These are phyloP conservation scores for Zygotorulaspora danielsina DNA, from an alignment of 805 yeast species.

Conservation along the genomic window DNA sequence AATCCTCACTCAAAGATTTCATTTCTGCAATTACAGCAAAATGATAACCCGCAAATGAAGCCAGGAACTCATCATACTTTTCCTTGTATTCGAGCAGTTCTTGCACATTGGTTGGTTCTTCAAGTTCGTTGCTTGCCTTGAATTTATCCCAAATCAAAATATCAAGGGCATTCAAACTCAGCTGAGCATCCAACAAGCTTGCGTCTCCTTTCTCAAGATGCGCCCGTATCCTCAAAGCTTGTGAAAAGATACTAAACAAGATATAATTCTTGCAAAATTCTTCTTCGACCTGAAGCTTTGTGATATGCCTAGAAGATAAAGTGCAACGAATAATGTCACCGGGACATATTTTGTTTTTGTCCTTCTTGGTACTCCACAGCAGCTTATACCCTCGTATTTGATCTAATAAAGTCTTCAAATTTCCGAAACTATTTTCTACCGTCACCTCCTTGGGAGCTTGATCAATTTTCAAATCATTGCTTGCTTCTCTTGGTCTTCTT, in stretches of 20 bases:
- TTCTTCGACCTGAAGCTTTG: constrained; percentile 14
- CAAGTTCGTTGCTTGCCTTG: constrained; percentile 8
- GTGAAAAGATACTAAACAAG: constrained; percentile 20
- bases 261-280: constrained; percentile 25
- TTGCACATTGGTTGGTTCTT: constrained; percentile 9
- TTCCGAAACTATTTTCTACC: constrained; percentile 1
- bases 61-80: constrained; percentile 21
- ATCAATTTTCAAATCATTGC: neutral
- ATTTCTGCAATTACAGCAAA: constrained; percentile 20
- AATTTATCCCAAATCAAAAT: constrained; percentile 18
- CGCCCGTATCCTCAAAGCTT: constrained; percentile 9
- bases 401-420: constrained; percentile 10
- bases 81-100: constrained; percentile 15
- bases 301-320: constrained; percentile 15
- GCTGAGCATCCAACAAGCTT: neutral
- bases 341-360: constrained; percentile 18
- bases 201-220: neutral
- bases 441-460: neutral
- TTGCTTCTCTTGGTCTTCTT: neutral
- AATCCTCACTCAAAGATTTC: constrained; percentile 12
- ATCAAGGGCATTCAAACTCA: constrained; percentile 22
- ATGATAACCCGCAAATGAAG: constrained; percentile 16
- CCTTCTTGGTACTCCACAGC: constrained; percentile 16
- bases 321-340: constrained; percentile 26
- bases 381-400: constrained; percentile 5